phyloP scores from a whole-genome alignment of 2,329 filamentous ascomycete genomes.

The Ceratocystis diversiconidia region DNA sequence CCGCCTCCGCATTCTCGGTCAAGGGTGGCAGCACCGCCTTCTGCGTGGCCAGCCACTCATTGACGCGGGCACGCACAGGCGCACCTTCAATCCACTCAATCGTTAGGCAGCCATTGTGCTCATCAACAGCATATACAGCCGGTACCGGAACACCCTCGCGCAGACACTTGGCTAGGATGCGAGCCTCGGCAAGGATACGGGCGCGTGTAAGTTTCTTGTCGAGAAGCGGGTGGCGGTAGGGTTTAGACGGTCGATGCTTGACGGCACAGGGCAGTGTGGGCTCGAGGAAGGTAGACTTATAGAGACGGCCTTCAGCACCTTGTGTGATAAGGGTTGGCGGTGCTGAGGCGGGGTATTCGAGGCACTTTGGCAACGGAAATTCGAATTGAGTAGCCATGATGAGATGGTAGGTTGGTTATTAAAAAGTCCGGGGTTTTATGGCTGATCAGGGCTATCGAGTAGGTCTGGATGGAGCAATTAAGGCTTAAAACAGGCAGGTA shows the following conservation, averaged over 20 bases:
- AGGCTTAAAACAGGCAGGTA: background rate
- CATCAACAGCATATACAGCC: slow-evolving; percentile 57
- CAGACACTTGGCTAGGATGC: slow-evolving; percentile 65
- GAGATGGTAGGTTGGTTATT: background rate
- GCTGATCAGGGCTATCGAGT: background rate
- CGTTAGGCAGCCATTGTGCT: slow-evolving; percentile 55
- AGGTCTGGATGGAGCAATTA: background rate
- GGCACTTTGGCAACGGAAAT: slow-evolving; percentile 48
- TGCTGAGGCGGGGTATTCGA: slow-evolving; percentile 45
- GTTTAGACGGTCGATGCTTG: slow-evolving; percentile 82
- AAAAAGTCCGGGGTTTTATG: background rate
- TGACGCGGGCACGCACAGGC: slow-evolving; percentile 55
- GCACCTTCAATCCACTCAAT: slow-evolving; percentile 72
- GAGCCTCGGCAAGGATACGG: slow-evolving; percentile 75
- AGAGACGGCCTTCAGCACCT: slow-evolving; percentile 90
- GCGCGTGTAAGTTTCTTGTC: slow-evolving; percentile 77
- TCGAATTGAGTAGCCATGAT: slow-evolving; percentile 9
- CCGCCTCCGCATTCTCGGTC: slow-evolving; percentile 12
- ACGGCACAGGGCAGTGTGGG: slow-evolving; percentile 58
- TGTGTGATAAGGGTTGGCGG: slow-evolving; percentile 65
- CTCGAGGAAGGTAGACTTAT: slow-evolving; percentile 67
- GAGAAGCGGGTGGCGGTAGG: slow-evolving; percentile 80
- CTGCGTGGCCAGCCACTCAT: slow-evolving; percentile 48
- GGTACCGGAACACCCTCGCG: slow-evolving; percentile 72
- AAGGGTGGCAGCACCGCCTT: slow-evolving; percentile 24